Percentiles rank a stretch among this genome's conserved stretches.
These are phyloP conservation scores for Tulasnella sp. DNA, from an alignment of 768 basidiomycete species.

Conservation along the genomic window DNA sequence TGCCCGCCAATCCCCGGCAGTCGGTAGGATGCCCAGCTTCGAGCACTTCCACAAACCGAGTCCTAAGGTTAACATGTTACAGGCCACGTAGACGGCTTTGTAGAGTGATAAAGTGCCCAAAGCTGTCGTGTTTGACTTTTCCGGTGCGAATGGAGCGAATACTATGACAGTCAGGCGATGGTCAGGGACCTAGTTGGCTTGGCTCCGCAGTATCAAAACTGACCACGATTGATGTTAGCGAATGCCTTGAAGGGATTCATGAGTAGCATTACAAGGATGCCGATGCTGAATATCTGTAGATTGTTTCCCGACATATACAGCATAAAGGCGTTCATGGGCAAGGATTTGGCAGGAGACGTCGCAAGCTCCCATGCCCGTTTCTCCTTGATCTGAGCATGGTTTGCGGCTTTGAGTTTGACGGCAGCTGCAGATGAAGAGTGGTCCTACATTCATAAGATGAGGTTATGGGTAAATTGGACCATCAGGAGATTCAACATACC, in stretches of 20 bases:
- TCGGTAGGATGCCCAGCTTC: slow-evolving; percentile 83
- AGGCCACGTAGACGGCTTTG: slow-evolving; percentile 57
- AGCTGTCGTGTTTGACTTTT: slow-evolving; percentile 21
- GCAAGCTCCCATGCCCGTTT: slow-evolving; percentile 82
- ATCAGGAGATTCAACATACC: not conserved
- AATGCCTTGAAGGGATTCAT: slow-evolving; percentile 78
- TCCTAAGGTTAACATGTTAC: slow-evolving; percentile 64
- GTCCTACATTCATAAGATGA: not conserved
- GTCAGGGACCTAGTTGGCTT: not conserved
- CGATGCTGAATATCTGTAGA: slow-evolving; percentile 94
- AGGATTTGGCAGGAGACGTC: slow-evolving; percentile 70
- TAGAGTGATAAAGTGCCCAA: slow-evolving; percentile 51
- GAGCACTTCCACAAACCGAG: slow-evolving; percentile 91
- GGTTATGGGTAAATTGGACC: not conserved
- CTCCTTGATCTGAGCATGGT: slow-evolving; percentile 39
- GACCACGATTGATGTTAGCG: slow-evolving; percentile 65
- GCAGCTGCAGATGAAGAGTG: not conserved
- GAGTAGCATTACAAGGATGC: slow-evolving; percentile 89
- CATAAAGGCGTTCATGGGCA: slow-evolving; percentile 98
- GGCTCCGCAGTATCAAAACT: slow-evolving; percentile 20
- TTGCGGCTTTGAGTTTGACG: not conserved
- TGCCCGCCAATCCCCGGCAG: slow-evolving; percentile 87
- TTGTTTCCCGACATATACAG: slow-evolving; percentile 96
- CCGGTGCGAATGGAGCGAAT: slow-evolving; percentile 32
- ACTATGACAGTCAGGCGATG: slow-evolving; percentile 30